Percentiles rank a stretch among this genome's conserved stretches.
These are phyloP conservation scores for Trichophyton rubrum DNA, from an alignment of 2,329 filamentous ascomycete species.

Conservation along the genomic window DNA sequence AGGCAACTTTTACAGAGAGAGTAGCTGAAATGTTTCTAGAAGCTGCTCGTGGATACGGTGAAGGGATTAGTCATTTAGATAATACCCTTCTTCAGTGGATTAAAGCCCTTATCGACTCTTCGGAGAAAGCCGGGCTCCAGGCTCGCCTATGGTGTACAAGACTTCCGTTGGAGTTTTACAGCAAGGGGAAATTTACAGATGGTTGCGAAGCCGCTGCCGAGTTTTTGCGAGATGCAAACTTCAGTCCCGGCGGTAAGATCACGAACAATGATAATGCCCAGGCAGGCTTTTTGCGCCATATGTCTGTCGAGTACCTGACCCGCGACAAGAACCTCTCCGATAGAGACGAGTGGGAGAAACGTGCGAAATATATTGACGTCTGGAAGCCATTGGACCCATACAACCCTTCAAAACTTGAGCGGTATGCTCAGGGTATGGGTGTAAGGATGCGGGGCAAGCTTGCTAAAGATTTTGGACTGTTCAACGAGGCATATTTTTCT, in stretches of 20 bases:
- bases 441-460: conserved; percentile 6
- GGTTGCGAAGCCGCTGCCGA: conserved; percentile 5
- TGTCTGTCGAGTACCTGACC: conserved; percentile 1
- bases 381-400: conserved; percentile 4
- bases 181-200: not conserved
- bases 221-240: not conserved
- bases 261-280: conserved; percentile 5
- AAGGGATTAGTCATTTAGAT: conserved; percentile 3
- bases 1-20: not conserved
- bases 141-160: conserved; percentile 4
- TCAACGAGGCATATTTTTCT: conserved; percentile 6
- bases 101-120: not conserved
- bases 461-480: conserved; percentile 7
- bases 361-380: conserved; percentile 4
- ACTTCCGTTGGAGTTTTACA: conserved; percentile 7
- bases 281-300: conserved; percentile 1
- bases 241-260: not conserved
- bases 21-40: conserved; percentile 6
- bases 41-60: conserved; percentile 5
- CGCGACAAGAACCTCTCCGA: conserved; percentile 1
- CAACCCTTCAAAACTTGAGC: conserved; percentile 5
- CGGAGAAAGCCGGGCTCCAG: not conserved
- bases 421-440: conserved; percentile 6
- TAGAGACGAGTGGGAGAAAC: conserved; percentile 5
- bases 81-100: conserved; percentile 1